Conservation (phyloP, 768 basidiomycete species). For the Cyclocybe aegerita region DNA sequence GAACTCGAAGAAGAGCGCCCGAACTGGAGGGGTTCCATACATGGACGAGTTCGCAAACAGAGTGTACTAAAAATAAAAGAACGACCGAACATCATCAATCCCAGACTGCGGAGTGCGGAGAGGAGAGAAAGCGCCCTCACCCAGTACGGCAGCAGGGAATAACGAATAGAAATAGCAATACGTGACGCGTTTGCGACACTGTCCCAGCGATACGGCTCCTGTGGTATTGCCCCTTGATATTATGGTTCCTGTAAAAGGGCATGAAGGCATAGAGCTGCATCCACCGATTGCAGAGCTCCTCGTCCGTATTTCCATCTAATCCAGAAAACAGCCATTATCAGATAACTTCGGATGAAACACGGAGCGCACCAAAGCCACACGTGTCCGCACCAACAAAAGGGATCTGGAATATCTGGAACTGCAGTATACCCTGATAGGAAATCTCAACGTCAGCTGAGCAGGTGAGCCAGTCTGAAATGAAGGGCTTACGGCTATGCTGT, state of each 20-base stretch:
- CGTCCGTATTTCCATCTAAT: constrained; percentile 63
- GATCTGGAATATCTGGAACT: constrained; percentile 83
- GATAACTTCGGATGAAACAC: constrained; percentile 17
- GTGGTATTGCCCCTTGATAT: constrained; percentile 64
- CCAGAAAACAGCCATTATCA: constrained; percentile 1
- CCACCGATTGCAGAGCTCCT: constrained; percentile 84
- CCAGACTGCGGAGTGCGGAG: background rate
- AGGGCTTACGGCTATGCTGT: constrained; percentile 48
- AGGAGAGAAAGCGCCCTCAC: constrained; percentile 34
- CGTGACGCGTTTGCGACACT: constrained; percentile 74
- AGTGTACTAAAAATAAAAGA: constrained; percentile 50
- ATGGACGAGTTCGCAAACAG: constrained; percentile 69
- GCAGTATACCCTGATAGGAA: constrained; percentile 60
- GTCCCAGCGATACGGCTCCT: constrained; percentile 83
- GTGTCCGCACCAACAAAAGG: constrained; percentile 85
- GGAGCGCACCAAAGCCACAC: constrained; percentile 56
- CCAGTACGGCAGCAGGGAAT: constrained; percentile 79
- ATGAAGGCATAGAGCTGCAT: constrained; percentile 83
- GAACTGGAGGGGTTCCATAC: constrained; percentile 66
- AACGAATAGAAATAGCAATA: constrained; percentile 69
- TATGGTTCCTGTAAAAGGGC: constrained; percentile 85
- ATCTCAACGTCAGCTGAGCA: constrained; percentile 1
- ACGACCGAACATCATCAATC: constrained; percentile 2
- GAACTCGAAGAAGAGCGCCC: constrained; percentile 79
- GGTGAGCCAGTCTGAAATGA: constrained; percentile 10